phyloP scores from a whole-genome alignment of 2,329 filamentous ascomycete species.

The Simplicillium sp. region DNA sequence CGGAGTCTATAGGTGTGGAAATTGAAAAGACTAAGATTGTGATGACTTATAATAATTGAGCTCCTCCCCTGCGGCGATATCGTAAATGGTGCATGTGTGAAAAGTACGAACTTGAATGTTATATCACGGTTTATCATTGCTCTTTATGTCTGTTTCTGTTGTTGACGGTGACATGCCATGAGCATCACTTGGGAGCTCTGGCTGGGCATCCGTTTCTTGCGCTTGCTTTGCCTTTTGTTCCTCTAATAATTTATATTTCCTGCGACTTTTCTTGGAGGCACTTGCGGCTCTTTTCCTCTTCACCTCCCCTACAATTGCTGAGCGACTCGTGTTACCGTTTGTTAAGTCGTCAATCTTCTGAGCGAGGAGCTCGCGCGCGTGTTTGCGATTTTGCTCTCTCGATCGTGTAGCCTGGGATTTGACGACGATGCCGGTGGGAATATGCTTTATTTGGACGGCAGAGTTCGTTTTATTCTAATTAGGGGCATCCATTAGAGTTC shows the following conservation, averaged over 20 bases:
- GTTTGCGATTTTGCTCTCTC: conserved; percentile 76
- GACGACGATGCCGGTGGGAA: conserved; percentile 83
- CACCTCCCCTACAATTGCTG: conserved; percentile 51
- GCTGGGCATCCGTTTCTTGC: background rate
- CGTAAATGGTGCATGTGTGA: no score
- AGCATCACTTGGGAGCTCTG: background rate
- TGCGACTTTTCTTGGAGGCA: conserved; percentile 68
- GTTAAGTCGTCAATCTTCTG: conserved; percentile 63
- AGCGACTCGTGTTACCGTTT: conserved; percentile 61
- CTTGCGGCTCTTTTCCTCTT: conserved; percentile 66
- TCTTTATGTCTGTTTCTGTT: no score
- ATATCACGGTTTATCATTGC: no score
- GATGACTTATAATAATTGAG: background rate
- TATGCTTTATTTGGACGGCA: conserved; percentile 84
- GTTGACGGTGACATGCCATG: no score
- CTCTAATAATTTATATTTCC: conserved; percentile 63
- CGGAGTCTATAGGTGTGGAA: conserved; percentile 22
- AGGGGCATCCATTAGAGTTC: background rate
- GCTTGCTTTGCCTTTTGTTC: conserved; percentile 29
- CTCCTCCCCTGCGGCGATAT: no score
- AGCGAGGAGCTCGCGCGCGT: conserved; percentile 69
- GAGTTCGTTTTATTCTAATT: conserved; percentile 87
- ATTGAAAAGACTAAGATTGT: conserved; percentile 10
- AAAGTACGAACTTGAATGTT: no score
- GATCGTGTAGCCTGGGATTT: conserved; percentile 91